phyloP scores from a whole-genome alignment of 257 asterid species.

The Solanum habrochaites region DNA sequence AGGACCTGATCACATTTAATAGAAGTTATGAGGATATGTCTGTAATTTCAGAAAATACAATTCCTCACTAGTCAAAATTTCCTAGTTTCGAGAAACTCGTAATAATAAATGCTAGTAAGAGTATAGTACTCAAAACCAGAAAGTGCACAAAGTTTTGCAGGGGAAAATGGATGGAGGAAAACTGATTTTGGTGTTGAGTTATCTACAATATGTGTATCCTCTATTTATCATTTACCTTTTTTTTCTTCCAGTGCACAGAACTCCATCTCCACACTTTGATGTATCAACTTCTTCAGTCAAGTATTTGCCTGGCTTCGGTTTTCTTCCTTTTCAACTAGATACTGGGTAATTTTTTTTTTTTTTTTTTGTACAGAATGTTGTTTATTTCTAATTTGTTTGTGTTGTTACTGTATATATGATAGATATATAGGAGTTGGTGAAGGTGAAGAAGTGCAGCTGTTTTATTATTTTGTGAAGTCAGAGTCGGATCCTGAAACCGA shows the following conservation, averaged over 20 bases:
- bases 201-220: not conserved
- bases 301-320: not conserved
- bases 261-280: not conserved
- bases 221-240: not conserved
- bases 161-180: not conserved
- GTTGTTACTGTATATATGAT: not conserved
- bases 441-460: not conserved
- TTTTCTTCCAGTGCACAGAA: not conserved
- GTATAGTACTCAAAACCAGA: not conserved
- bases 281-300: not conserved
- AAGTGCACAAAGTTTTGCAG: not conserved
- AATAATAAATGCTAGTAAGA: not conserved
- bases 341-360: not conserved
- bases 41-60: not conserved
- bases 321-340: not conserved
- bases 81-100: not conserved
- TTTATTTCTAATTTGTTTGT: not conserved
- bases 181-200: not conserved
- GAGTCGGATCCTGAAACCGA: not conserved
- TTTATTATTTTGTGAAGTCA: not conserved
- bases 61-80: not conserved
- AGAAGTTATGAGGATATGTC: not conserved
- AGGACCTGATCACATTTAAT: not conserved
- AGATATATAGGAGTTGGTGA: not conserved
- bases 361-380: not conserved